Evolutionary conservation across 2,329 filamentous ascomycete species (phyloP).

Genomic region (Cryphonectria nitschkei): DNA sequence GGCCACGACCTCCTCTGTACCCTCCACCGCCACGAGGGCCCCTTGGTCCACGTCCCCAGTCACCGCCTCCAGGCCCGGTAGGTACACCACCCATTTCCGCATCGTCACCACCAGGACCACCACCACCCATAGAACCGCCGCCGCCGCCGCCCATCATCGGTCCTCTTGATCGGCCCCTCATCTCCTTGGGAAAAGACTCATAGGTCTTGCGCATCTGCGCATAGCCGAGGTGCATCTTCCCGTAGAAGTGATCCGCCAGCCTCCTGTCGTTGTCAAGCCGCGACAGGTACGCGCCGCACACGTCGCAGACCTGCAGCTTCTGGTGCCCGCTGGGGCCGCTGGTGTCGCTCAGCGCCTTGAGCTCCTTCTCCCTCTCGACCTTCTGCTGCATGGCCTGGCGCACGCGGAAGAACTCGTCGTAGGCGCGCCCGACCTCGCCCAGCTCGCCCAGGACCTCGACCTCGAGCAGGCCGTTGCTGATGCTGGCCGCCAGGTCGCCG

Average conservation of each 20-base stretch:
- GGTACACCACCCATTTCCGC: conserved; percentile 48
- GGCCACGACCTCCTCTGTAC: conserved; percentile 41
- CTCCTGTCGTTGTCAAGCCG: conserved; percentile 92
- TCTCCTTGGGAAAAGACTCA: conserved; percentile 83
- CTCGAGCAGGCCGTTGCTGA: conserved; percentile 83
- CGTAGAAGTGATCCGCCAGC: conserved; percentile 96
- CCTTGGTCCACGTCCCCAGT: conserved; percentile 50
- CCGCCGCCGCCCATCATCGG: conserved; percentile 52
- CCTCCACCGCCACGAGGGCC: conserved; percentile 56
- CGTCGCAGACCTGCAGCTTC: conserved; percentile 97
- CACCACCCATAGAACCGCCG: conserved; percentile 35
- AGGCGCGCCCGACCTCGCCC: conserved; percentile 77
- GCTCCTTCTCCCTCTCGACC: conserved; percentile 79
- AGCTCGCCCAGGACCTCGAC: conserved; percentile 83
- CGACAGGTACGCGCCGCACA: conserved; percentile 92
- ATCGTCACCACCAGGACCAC: conserved; percentile 39
- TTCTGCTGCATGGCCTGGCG: conserved; percentile 80
- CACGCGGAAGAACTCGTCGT: conserved; percentile 87
- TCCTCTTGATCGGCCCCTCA: conserved; percentile 72
- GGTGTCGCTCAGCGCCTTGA: conserved; percentile 90
- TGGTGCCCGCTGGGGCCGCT: conserved; percentile 93
- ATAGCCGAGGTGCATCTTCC: conserved; percentile 98
- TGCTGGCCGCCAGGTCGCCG: conserved; percentile 74
- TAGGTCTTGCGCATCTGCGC: conserved; percentile 97
- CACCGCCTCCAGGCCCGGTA: conserved; percentile 47